Evolutionary conservation across 2,329 filamentous ascomycete species (phyloP), one percentile per base, ranked within the genome.

Genomic region (Rutstroemia sp.): DNA sequence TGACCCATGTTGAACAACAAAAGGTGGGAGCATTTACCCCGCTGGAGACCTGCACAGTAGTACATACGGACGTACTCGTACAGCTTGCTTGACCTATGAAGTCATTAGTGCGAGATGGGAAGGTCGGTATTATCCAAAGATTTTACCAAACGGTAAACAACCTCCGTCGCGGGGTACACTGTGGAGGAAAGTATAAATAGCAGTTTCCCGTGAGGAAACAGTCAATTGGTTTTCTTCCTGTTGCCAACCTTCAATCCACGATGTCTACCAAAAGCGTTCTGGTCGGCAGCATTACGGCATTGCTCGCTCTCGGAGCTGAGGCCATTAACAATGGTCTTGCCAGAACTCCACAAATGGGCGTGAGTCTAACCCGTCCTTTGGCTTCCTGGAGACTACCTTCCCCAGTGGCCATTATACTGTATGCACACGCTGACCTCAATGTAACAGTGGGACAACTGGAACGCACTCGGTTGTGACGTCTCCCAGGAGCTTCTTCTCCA

Each of bases 391-490:
- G 30, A 5, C 30, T 10, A 30, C 9, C 27, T 12, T 12, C 5
- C 4, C 30, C 9, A 34, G 10, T 1, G 10, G 4, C 30, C 4
- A 34, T 14, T 5, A 14, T 5, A 34, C 30, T 34, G 10, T 34
- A 34, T 34, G 30, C 30, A 34, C 30, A 34, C 12, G 5, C 30
- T 34, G 30, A 34, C 30, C 30, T 34, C 10, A 8, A 10, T 34
- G 10, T 34, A 34, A 34, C 30, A 34, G 30, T 77, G 66, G 63
- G 61, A 67, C 47, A 68, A 67, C 46, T 80, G 77, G 78, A 81
- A 82, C 63, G 74, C 74, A 18, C 78, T 77, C 59, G 69, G 69
- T 25, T 80, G 78, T 66, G 69, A 78, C 54, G 78, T 81, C 54
- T 74, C 73, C 52, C 75, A 80, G 63, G 68, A 68, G 2, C 71